Conservation (phyloP, 148 eudicot genomes). For the Polygonum aviculare region DNA sequence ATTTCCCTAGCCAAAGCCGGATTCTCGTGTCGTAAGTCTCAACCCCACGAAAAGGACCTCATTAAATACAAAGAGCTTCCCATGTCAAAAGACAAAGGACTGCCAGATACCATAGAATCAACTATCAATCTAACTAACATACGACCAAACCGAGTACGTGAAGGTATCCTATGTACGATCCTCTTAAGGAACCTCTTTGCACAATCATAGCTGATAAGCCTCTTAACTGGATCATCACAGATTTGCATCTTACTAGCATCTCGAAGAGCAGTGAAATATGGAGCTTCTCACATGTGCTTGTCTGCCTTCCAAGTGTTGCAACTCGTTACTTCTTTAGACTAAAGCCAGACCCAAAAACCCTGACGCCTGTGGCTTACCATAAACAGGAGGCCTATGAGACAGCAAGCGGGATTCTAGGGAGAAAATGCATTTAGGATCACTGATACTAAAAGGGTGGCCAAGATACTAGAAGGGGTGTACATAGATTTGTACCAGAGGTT, state of each 20-base stretch:
- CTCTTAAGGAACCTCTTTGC: neutral
- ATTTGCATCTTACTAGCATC: neutral
- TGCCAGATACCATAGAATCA: constrained; percentile 11
- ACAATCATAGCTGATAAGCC: neutral
- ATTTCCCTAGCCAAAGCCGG: constrained; percentile 13
- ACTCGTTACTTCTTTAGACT: constrained; percentile 1
- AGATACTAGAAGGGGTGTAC: neutral
- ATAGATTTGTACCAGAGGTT: neutral
- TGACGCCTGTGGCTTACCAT: constrained; percentile 11
- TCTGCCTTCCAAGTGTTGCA: neutral
- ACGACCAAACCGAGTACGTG: constrained; percentile 8
- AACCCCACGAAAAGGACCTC: constrained; percentile 18
- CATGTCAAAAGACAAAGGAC: neutral
- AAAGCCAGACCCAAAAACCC: neutral
- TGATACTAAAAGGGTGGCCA: neutral
- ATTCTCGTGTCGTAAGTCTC: constrained; percentile 8
- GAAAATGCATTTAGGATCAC: constrained; percentile 7
- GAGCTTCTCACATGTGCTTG: neutral
- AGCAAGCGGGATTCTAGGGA: neutral
- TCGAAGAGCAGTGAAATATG: neutral
- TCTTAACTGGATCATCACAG: constrained; percentile 14
- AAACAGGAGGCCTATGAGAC: constrained; percentile 12
- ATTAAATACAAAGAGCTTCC: neutral
- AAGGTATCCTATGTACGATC: constrained; percentile 14
- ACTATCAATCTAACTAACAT: constrained; percentile 4